Evolutionary conservation across 2,329 filamentous ascomycete genomes (phyloP).

Genomic region (Penicillium paneum): DNA sequence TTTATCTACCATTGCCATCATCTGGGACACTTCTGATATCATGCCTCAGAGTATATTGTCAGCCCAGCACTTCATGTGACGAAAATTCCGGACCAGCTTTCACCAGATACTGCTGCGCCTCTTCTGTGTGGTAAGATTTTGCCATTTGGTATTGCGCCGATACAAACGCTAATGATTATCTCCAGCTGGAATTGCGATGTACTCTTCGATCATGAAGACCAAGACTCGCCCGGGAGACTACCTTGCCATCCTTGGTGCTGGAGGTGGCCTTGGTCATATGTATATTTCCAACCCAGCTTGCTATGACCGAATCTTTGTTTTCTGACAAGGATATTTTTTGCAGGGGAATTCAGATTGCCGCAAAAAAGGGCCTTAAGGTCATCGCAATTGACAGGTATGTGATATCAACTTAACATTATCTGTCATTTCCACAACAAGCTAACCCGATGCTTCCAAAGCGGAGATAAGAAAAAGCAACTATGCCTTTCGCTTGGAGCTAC

Average conservation of each 20-base stretch:
- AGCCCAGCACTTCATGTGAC: slow-evolving; percentile 37
- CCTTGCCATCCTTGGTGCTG: slow-evolving; percentile 37
- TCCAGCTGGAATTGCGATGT: slow-evolving; percentile 39
- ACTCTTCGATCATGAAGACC: slow-evolving; percentile 40
- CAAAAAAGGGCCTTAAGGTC: slow-evolving; percentile 35
- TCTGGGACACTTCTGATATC: not conserved
- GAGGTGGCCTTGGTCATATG: slow-evolving; percentile 42
- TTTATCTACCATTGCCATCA: not conserved
- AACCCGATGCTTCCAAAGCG: slow-evolving; percentile 17
- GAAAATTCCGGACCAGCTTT: slow-evolving; percentile 33
- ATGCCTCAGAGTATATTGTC: slow-evolving; percentile 32
- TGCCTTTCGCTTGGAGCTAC: slow-evolving; percentile 35
- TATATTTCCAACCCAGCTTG: slow-evolving; percentile 13
- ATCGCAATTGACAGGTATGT: slow-evolving; percentile 39
- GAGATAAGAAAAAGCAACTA: slow-evolving; percentile 34
- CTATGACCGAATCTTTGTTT: not conserved
- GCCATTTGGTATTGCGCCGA: not conserved
- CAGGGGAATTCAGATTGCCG: slow-evolving; percentile 40
- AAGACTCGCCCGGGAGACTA: slow-evolving; percentile 35
- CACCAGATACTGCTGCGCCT: slow-evolving; percentile 35
- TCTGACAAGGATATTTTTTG: not conserved
- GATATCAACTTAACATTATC: not conserved
- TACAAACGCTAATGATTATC: not conserved
- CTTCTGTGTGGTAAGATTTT: slow-evolving; percentile 36
- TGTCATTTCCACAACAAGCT: not conserved